Evolutionary conservation across 495 filamentous ascomycete genomes (phyloP).

Genomic region (Aspergillus homomorphus): DNA sequence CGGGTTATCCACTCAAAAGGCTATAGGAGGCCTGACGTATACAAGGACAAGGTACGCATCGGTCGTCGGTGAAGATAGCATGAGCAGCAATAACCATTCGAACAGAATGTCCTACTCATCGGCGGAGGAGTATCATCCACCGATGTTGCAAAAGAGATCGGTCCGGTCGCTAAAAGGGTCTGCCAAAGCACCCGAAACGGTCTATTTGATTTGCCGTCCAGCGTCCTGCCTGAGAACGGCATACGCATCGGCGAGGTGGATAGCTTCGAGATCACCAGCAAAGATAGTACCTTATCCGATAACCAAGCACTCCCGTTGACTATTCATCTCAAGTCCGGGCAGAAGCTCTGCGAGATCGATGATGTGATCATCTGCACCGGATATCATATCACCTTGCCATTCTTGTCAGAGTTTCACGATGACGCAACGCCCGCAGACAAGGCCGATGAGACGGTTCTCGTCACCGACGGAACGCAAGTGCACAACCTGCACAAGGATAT

Average conservation of each 20-base stretch:
- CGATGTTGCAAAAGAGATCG: slow-evolving; percentile 59
- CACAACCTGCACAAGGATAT: slow-evolving; percentile 68
- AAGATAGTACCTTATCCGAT: slow-evolving; percentile 27
- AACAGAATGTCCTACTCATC: slow-evolving; percentile 55
- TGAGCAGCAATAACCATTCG: not conserved
- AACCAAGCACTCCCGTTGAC: slow-evolving; percentile 35
- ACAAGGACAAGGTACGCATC: slow-evolving; percentile 36
- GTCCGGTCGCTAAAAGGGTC: slow-evolving; percentile 44
- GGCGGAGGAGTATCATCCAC: slow-evolving; percentile 59
- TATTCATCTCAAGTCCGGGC: slow-evolving; percentile 38
- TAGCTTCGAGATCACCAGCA: slow-evolving; percentile 23
- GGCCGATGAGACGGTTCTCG: slow-evolving; percentile 49
- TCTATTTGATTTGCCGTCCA: slow-evolving; percentile 51
- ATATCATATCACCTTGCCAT: slow-evolving; percentile 60
- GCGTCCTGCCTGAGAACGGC: slow-evolving; percentile 45
- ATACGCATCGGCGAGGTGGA: slow-evolving; percentile 50
- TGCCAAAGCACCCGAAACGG: slow-evolving; percentile 60
- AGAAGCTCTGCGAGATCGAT: slow-evolving; percentile 50
- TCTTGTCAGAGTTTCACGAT: slow-evolving; percentile 48
- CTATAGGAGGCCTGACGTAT: slow-evolving; percentile 51
- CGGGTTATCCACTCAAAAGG: slow-evolving; percentile 59
- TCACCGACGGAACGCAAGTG: slow-evolving; percentile 62
- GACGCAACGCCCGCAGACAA: slow-evolving; percentile 25
- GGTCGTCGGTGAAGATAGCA: not conserved
- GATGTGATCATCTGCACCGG: slow-evolving; percentile 60